These are phyloP conservation scores for Prunus campanulata DNA, from an alignment of 306 rosid genomes.

Conservation along the genomic window DNA sequence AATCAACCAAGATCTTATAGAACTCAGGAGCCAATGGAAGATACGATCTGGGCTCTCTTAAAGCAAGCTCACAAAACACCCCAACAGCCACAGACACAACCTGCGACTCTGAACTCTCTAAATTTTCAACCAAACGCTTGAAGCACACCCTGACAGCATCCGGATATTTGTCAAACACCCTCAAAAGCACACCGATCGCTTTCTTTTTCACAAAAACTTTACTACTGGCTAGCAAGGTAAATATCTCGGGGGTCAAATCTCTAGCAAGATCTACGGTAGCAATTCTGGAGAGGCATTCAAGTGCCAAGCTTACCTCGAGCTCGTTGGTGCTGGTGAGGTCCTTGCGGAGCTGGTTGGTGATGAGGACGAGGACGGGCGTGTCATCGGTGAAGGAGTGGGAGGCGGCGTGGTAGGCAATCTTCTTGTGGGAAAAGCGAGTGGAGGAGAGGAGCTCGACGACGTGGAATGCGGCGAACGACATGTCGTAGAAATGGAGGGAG, in stretches of 20 bases:
- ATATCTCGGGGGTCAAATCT: slow-evolving; percentile 78
- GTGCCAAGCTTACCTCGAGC: slow-evolving; percentile 74
- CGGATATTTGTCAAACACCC: slow-evolving; percentile 77
- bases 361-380: slow-evolving; percentile 79
- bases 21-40: slow-evolving; percentile 91
- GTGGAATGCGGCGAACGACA: slow-evolving; percentile 90
- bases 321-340: slow-evolving; percentile 61
- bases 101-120: slow-evolving; percentile 61
- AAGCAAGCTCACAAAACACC: slow-evolving; percentile 78
- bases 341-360: slow-evolving; percentile 92
- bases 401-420: slow-evolving; percentile 77
- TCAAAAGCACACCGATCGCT: slow-evolving; percentile 63
- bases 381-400: slow-evolving; percentile 62
- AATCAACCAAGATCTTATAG: slow-evolving; percentile 64
- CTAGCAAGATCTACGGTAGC: slow-evolving; percentile 80
- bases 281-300: slow-evolving; percentile 62
- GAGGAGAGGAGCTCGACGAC: slow-evolving; percentile 95
- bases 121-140: slow-evolving; percentile 83
- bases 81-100: slow-evolving; percentile 67
- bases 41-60: slow-evolving; percentile 66
- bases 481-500: slow-evolving; percentile 62
- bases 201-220: slow-evolving; percentile 67
- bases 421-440: slow-evolving; percentile 67
- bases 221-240: slow-evolving; percentile 53
- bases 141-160: slow-evolving; percentile 87